phyloP scores from a whole-genome alignment of 371 early-diverging fungal species.

The Mucor irregularis region DNA sequence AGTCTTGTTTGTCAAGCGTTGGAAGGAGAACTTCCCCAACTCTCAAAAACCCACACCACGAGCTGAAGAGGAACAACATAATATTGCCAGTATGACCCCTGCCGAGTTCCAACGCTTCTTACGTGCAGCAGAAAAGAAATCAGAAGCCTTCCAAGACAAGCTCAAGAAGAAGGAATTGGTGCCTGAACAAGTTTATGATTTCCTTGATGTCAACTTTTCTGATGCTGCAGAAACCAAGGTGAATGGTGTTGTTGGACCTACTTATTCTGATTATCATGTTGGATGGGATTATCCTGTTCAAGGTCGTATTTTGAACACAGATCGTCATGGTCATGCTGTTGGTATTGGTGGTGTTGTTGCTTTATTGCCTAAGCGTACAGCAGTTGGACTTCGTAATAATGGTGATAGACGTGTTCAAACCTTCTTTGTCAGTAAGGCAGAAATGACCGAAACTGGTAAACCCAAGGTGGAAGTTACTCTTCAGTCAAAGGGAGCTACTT shows the following conservation, averaged over 20 bases:
- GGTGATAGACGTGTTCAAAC: constrained; percentile 47
- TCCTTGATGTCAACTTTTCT: constrained; percentile 24
- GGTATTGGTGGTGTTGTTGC: constrained; percentile 76
- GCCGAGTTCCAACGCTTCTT: constrained; percentile 65
- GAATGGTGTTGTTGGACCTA: constrained; percentile 38
- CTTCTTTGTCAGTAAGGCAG: constrained; percentile 66
- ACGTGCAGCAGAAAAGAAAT: constrained; percentile 47
- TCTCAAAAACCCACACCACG: constrained; percentile 57
- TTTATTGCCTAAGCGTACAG: constrained; percentile 35
- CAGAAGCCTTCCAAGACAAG: constrained; percentile 57
- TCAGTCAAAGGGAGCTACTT: constrained; percentile 9
- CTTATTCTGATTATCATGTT: constrained; percentile 33
- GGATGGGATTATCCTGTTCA: constrained; percentile 54
- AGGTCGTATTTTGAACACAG: constrained; percentile 69
- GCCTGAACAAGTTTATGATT: constrained; percentile 40
- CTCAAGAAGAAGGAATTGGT: constrained; percentile 34
- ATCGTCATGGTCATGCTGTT: constrained; percentile 47
- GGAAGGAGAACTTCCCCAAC: constrained; percentile 74
- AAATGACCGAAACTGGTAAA: constrained; percentile 60
- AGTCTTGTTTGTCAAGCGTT: constrained; percentile 57
- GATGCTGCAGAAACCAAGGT: constrained; percentile 4
- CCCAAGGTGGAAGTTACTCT: constrained; percentile 52
- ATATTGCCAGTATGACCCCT: constrained; percentile 55
- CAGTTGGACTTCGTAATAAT: constrained; percentile 25
- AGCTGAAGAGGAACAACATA: constrained; percentile 46